Conservation (phyloP, 2,329 filamentous ascomycete genomes). For the Fusarium robinianum region DNA sequence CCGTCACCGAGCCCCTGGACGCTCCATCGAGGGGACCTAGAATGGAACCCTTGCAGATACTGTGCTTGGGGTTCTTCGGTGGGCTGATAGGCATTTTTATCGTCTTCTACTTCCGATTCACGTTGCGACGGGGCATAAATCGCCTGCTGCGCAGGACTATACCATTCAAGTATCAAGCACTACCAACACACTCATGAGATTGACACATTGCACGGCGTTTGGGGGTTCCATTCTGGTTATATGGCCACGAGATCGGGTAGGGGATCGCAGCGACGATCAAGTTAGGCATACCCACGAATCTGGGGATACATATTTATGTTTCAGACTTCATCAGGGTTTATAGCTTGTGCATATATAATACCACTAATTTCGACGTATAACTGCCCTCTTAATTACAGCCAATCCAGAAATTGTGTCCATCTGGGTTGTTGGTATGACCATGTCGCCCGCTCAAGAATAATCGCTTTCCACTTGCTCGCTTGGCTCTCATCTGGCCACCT, state of each 20-base stretch:
- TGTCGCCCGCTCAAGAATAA: too few species aligned
- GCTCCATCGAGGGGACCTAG: slow-evolving; percentile 15
- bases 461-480: too few species aligned
- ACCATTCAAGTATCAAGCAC: slow-evolving; percentile 20
- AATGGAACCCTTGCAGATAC: slow-evolving; percentile 19
- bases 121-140: slow-evolving; percentile 21
- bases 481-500: too few species aligned
- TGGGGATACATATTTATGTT: too few species aligned
- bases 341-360: too few species aligned
- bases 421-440: too few species aligned
- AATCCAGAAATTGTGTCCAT: too few species aligned
- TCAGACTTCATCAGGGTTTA: too few species aligned
- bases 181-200: slow-evolving; percentile 12
- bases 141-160: slow-evolving; percentile 14
- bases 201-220: neutral
- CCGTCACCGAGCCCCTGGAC: slow-evolving; percentile 10
- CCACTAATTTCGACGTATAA: too few species aligned
- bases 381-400: too few species aligned
- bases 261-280: too few species aligned
- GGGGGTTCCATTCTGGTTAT: neutral
- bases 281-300: too few species aligned
- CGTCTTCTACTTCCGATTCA: slow-evolving; percentile 15
- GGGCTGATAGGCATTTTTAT: slow-evolving; percentile 2
- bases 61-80: slow-evolving; percentile 10
- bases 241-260: neutral